Percentiles rank a stretch among this genome's conserved stretches.
phyloP scores from a whole-genome alignment of 805 yeast genomes.

The Geotrichum ghanense region DNA sequence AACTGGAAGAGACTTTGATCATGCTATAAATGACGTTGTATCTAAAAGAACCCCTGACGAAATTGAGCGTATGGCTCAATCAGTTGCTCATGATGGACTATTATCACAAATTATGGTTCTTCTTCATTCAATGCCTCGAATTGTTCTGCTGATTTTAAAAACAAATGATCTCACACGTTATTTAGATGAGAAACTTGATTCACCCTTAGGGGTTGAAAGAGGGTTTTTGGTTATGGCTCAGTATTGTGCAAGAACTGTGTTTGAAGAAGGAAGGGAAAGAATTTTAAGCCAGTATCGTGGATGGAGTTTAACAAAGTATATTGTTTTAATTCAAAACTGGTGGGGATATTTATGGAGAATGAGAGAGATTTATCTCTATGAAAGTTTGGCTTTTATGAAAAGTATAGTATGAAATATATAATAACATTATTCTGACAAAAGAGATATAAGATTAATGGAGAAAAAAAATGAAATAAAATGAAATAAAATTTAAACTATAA shows the following conservation, averaged over 20 bases:
- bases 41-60: constrained; percentile 49
- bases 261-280: constrained; percentile 47
- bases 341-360: constrained; percentile 24
- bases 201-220: constrained; percentile 78
- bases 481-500: too few species aligned
- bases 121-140: constrained; percentile 68
- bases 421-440: too few species aligned
- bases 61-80: constrained; percentile 51
- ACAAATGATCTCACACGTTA: constrained; percentile 90
- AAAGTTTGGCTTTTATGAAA: constrained; percentile 13
- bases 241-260: constrained; percentile 77
- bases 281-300: constrained; percentile 15
- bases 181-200: constrained; percentile 70
- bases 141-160: constrained; percentile 75
- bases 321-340: constrained; percentile 24
- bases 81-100: constrained; percentile 44
- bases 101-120: constrained; percentile 69
- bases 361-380: constrained; percentile 26
- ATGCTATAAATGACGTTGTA: constrained; percentile 46
- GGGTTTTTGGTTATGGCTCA: constrained; percentile 82
- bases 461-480: too few species aligned
- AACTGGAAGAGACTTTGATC: constrained; percentile 83
- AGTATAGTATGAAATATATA: too few species aligned
- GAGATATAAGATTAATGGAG: too few species aligned
- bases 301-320: constrained; percentile 11